Base-by-base conservation (phyloP, 2,329 filamentous ascomycete species). In the Aschersonia sp. region DNA sequence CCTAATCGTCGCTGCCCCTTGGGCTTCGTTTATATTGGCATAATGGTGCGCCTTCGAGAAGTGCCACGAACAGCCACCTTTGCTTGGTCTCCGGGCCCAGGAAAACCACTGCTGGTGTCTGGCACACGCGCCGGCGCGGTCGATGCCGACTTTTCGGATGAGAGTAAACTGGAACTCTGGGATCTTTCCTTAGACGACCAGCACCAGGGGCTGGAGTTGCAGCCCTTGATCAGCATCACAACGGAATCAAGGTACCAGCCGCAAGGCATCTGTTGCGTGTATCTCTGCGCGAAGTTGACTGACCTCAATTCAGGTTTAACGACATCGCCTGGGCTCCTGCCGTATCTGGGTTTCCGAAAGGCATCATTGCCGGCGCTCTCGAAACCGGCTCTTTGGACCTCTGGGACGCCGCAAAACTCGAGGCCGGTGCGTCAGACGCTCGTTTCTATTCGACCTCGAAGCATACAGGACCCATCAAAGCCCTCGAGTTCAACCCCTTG, bases 61-160 rank as follows among this genome's bases (percentile, higher is more conserved):
- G 94, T 98, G 62, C 86, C 89, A 65, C 82, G 92, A 69, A 98
- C 92, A 60, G 92, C 91, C 66, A 85, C 91, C 60, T 98, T 98
- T 67, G 88, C 92, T 61, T 98, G 92, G 91, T 95, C 88, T 56
- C 85, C 89, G 30, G 85, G 82, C 57, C 71, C 86, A 46, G 77
- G 78, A 40, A 80, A 82, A 56, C 89, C 91, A 58, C 74, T 94
- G 56, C 74, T 98, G 54, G 91, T 88, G 51, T 98, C 92, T 31
- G 92, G 92, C 58, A 98, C 92, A 44, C 83, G 89, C 57, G 89
- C 92, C 52, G 92, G 92, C 53, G 92, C 92, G 58, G 89, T 98
- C 42, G 89, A 94, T 67, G 89, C 87, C 58, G 89, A 97, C 66
- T 98, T 98, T 69, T 97, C 92, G 31, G 92, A 92, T 65, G 89